phyloP scores from a whole-genome alignment of 148 eudicot genomes.

The Pharnaceum exiguum region DNA sequence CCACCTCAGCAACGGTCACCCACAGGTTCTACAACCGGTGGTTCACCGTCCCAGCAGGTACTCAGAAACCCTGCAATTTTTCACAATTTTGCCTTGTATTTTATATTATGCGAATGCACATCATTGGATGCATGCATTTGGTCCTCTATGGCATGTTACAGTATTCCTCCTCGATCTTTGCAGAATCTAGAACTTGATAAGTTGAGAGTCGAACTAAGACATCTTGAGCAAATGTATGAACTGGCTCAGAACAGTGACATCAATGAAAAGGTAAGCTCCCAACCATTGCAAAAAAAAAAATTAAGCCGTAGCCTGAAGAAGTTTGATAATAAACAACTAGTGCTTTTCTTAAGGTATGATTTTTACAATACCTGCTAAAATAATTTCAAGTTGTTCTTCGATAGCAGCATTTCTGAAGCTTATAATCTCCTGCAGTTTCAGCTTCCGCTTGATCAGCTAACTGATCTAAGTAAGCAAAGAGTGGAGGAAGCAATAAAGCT shows the following conservation, averaged over 20 bases:
- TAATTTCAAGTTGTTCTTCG: too few species aligned
- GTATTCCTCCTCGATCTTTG: conserved; percentile 10
- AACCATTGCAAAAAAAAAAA: too few species aligned
- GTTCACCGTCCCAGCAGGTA: conserved; percentile 14
- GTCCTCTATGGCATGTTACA: background rate
- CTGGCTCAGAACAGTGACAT: conserved; percentile 69
- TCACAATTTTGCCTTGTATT: background rate
- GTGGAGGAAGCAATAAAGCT: conserved; percentile 52
- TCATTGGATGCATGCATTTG: background rate
- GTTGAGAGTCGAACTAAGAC: conserved; percentile 71
- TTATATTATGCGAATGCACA: background rate
- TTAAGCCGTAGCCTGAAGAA: too few species aligned
- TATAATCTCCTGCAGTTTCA: conserved; percentile 20
- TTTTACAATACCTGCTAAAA: too few species aligned
- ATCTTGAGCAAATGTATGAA: conserved; percentile 66
- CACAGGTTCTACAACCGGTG: background rate
- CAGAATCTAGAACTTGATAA: conserved; percentile 62
- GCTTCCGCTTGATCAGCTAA: conserved; percentile 38
- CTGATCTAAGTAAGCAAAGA: conserved; percentile 50
- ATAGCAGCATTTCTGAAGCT: too few species aligned
- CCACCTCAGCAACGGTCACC: conserved; percentile 15
- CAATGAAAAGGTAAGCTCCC: conserved; percentile 56
- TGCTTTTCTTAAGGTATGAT: too few species aligned
- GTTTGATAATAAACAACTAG: background rate
- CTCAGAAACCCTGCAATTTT: background rate